These are phyloP conservation scores for Paecilomyces formosus DNA, from an alignment of 2,329 filamentous ascomycete genomes.

Conservation along the genomic window DNA sequence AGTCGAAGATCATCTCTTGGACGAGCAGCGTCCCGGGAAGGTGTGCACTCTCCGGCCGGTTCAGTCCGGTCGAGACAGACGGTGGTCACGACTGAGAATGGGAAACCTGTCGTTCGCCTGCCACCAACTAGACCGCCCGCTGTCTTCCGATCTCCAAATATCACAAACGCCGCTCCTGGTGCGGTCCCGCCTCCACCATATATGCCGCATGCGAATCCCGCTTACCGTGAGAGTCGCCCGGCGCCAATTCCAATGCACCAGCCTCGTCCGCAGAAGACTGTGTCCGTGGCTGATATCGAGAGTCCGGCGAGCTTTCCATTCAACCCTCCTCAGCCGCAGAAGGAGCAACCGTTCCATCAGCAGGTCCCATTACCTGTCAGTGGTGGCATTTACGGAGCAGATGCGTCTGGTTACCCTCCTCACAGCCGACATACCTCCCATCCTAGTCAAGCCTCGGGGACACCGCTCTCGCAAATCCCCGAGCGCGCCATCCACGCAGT, in stretches of 20 bases:
- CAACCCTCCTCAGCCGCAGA: slow-evolving; percentile 55
- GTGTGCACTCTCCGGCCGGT: slow-evolving; percentile 70
- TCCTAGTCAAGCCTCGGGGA: slow-evolving; percentile 64
- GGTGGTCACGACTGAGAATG: slow-evolving; percentile 50
- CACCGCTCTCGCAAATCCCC: slow-evolving; percentile 83
- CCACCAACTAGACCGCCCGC: slow-evolving; percentile 44
- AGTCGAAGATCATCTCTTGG: slow-evolving; percentile 78
- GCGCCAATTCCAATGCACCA: slow-evolving; percentile 75
- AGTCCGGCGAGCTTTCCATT: slow-evolving; percentile 60
- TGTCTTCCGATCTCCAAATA: slow-evolving; percentile 13
- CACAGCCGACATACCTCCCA: slow-evolving; percentile 64
- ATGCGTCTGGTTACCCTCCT: slow-evolving; percentile 44
- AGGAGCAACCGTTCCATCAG: slow-evolving; percentile 86
- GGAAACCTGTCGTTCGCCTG: slow-evolving; percentile 72
- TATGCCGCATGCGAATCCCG: slow-evolving; percentile 47
- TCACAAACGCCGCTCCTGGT: slow-evolving; percentile 9
- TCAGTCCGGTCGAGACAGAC: slow-evolving; percentile 66
- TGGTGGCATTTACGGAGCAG: slow-evolving; percentile 47
- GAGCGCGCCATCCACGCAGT: slow-evolving; percentile 87
- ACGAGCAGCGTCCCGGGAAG: slow-evolving; percentile 61
- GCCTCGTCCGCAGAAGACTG: slow-evolving; percentile 86
- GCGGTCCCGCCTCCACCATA: slow-evolving; percentile 26
- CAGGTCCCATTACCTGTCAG: slow-evolving; percentile 75
- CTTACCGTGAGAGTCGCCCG: slow-evolving; percentile 54
- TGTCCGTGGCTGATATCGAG: slow-evolving; percentile 89